Evolutionary conservation across 2,329 filamentous ascomycete genomes (phyloP).

Genomic region (Colletotrichum tabaci): DNA sequence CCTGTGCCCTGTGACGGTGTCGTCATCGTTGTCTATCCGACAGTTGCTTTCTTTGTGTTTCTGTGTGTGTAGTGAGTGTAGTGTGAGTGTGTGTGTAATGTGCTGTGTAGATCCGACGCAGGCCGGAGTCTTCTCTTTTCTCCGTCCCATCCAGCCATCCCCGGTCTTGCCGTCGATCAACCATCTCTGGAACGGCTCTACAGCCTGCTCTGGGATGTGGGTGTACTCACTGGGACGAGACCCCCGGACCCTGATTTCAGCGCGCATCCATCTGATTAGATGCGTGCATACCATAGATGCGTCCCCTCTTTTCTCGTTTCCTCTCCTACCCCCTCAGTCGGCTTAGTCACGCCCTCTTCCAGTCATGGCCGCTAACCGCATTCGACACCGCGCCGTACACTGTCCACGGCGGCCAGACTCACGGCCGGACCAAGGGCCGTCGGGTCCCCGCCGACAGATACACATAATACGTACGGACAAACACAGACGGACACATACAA

Average conservation of each 20-base stretch:
- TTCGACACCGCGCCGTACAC: background rate
- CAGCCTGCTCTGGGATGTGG: too few species aligned
- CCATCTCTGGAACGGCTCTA: background rate
- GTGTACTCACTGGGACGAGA: too few species aligned
- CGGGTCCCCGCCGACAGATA: background rate
- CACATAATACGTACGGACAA: background rate
- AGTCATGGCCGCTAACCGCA: background rate
- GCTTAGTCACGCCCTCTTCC: background rate
- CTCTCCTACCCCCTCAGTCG: background rate
- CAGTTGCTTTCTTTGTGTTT: too few species aligned
- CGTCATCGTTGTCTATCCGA: slow-evolving; percentile 16
- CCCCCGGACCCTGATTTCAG: slow-evolving; percentile 6
- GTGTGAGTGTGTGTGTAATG: too few species aligned
- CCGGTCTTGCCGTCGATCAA: slow-evolving; percentile 13
- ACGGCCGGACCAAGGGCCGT: background rate
- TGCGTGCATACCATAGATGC: background rate
- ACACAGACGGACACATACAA: background rate
- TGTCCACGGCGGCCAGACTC: background rate
- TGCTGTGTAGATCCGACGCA: background rate
- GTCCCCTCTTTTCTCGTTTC: background rate
- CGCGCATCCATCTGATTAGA: background rate
- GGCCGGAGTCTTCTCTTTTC: background rate
- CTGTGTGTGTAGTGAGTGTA: too few species aligned
- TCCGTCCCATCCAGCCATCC: background rate
- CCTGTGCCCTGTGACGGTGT: background rate